A percentile compares a stretch with the other conserved stretches of the same genome.
phyloP scores from a whole-genome alignment of 1,284 basidiomycete genomes.

The Sutorius eximius region DNA sequence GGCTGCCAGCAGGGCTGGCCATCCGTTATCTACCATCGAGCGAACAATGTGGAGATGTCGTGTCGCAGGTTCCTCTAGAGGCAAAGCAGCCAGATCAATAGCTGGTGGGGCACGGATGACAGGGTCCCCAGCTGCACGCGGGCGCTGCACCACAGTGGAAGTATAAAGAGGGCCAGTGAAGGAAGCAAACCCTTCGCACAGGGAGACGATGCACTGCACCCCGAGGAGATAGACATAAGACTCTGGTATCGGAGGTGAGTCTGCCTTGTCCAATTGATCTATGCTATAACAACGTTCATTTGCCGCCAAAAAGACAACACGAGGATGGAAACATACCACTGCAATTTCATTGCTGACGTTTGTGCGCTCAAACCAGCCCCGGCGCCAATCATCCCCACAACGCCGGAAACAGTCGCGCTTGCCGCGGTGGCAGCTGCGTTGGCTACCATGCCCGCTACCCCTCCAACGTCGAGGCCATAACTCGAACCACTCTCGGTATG shows the following conservation, averaged over 20 bases:
- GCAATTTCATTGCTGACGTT: constrained; percentile 78
- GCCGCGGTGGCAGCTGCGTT: constrained; percentile 82
- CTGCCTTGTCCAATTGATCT: constrained; percentile 94
- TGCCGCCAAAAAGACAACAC: background rate
- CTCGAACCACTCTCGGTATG: constrained; percentile 38
- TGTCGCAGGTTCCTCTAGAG: constrained; percentile 55
- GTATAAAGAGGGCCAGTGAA: constrained; percentile 73
- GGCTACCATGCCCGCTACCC: constrained; percentile 81
- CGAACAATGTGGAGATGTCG: constrained; percentile 60
- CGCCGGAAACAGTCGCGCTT: constrained; percentile 72
- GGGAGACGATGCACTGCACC: constrained; percentile 83
- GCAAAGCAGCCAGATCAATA: constrained; percentile 62
- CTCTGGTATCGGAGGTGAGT: constrained; percentile 89
- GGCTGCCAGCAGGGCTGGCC: constrained; percentile 88
- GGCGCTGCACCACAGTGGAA: constrained; percentile 63
- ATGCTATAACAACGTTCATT: constrained; percentile 54
- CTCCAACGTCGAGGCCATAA: constrained; percentile 62
- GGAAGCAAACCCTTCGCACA: constrained; percentile 85
- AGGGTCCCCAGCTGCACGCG: constrained; percentile 63
- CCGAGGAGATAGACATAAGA: constrained; percentile 91
- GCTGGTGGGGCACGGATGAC: constrained; percentile 71
- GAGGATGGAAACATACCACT: constrained; percentile 57
- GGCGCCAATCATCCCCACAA: constrained; percentile 69
- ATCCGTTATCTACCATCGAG: constrained; percentile 81
- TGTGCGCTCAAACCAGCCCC: constrained; percentile 70